Conservation (phyloP, 148 eudicot genomes). For the Arctostaphylos glauca region DNA sequence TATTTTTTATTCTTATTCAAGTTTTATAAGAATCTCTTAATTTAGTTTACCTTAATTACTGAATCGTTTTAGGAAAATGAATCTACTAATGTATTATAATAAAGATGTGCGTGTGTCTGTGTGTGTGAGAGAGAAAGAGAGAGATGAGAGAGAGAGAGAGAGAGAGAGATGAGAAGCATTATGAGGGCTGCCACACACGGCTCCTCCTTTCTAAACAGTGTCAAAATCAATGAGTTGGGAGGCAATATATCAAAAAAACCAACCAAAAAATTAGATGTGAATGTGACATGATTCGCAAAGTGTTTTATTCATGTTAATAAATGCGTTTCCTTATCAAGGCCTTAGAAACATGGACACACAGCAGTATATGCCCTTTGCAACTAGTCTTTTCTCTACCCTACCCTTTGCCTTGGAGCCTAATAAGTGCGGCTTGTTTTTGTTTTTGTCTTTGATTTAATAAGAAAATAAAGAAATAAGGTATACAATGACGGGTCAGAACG, state of each 20-base stretch:
- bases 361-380: not conserved
- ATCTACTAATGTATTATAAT: too few species aligned
- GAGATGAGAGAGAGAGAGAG: not conserved
- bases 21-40: too few species aligned
- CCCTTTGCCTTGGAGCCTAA: not conserved
- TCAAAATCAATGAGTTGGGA: slow-evolving; percentile 15
- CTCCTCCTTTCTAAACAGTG: not conserved
- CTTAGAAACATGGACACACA: not conserved
- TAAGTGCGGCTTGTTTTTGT: not conserved
- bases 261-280: not conserved
- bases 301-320: not conserved
- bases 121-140: too few species aligned
- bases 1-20: too few species aligned
- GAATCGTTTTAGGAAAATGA: too few species aligned
- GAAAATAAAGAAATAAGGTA: not conserved
- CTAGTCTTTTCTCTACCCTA: not conserved
- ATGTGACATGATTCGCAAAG: not conserved
- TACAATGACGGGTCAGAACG: too few species aligned
- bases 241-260: slow-evolving; percentile 7
- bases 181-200: not conserved
- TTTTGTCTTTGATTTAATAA: not conserved
- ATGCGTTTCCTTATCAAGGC: not conserved
- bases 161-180: not conserved
- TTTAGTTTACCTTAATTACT: too few species aligned
- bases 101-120: too few species aligned